Base-by-base conservation (phyloP, 2,329 filamentous ascomycete species). In the Chaetomiaceae sp. region DNA sequence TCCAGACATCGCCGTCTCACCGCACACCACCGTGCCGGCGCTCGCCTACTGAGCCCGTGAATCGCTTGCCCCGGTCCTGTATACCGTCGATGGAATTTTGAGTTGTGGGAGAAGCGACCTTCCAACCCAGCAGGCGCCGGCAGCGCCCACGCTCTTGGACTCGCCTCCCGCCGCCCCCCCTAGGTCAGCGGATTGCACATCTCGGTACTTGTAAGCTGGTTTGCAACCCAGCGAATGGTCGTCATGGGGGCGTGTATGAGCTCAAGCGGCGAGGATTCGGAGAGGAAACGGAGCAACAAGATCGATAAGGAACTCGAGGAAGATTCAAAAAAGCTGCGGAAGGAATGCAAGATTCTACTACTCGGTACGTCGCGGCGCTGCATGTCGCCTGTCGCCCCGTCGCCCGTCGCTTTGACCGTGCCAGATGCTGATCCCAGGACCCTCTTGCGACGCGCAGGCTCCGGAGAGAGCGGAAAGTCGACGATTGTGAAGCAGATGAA, bases 401-500 rank as follows among this genome's bases (percentile, higher is more conserved):
- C n/a, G n/a, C n/a, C n/a, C n/a, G n/a, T n/a, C n/a, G n/a, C n/a
- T n/a, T n/a, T n/a, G n/a, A n/a, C n/a, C n/a, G n/a, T 24, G 19
- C 35, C 40, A 20, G 19, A 29, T 40, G 35, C 40, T 50, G 32
- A 50, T 39, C 3, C 14, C 30, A 20, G 19, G 5, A 7, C 17
- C 27, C 20, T 15, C 24, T 14, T n/a, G 6, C 12, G 15, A 12
- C 18, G 34, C 33, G 56, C 65, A 96, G 93, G 93, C 56, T 97
- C 93, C 56, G 93, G 93, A 56, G 93, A 98, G 73, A 97, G 91
- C 68, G 93, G 93, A 58, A 98, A 98, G 71, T 97, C 93, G 48
- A 98, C 93, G 9, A 97, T 98, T 60, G 93, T 98, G 58, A 98
- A 98, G 70, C 93, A 98, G 75, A 98, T 98, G 93, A 98, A 97